Evolutionary conservation across 371 early-diverging fungal species (phyloP).

Genomic region (Mucor velutinosus): DNA sequence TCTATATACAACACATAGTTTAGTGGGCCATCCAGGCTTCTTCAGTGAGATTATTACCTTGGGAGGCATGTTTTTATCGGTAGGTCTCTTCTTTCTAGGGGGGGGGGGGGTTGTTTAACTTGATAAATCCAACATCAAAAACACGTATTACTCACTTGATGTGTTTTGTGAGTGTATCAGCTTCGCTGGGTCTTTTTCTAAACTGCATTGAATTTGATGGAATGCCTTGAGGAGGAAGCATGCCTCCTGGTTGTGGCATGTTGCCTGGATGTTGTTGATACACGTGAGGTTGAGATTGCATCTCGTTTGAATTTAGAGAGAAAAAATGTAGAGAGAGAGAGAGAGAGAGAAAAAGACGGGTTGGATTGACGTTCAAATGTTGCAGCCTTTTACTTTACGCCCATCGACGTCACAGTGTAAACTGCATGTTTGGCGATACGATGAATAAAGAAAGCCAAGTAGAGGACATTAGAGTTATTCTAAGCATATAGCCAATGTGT

Average conservation of each 20-base stretch:
- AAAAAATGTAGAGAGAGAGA: no score
- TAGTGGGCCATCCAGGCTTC: neutral
- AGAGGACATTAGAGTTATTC: no score
- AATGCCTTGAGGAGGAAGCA: conserved; percentile 23
- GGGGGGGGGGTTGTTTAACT: neutral
- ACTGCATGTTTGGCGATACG: no score
- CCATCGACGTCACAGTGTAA: no score
- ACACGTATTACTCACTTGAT: conserved; percentile 33
- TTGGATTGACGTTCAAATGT: no score
- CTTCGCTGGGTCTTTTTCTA: conserved; percentile 44
- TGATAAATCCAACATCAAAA: neutral
- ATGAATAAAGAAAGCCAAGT: no score
- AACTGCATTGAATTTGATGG: conserved; percentile 25
- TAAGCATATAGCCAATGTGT: no score
- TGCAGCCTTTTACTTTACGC: no score
- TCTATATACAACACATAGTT: conserved; percentile 42
- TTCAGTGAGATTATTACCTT: conserved; percentile 33
- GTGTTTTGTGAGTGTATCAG: conserved; percentile 41
- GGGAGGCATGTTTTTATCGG: conserved; percentile 60
- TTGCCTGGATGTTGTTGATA: conserved; percentile 29
- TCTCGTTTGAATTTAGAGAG: neutral
- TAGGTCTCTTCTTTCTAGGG: conserved; percentile 60
- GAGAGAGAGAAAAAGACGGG: no score
- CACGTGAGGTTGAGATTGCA: conserved; percentile 33
- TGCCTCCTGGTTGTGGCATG: conserved; percentile 25